phyloP scores from a whole-genome alignment of 1,284 basidiomycete species.

The Sanguinoderma infundibulare region DNA sequence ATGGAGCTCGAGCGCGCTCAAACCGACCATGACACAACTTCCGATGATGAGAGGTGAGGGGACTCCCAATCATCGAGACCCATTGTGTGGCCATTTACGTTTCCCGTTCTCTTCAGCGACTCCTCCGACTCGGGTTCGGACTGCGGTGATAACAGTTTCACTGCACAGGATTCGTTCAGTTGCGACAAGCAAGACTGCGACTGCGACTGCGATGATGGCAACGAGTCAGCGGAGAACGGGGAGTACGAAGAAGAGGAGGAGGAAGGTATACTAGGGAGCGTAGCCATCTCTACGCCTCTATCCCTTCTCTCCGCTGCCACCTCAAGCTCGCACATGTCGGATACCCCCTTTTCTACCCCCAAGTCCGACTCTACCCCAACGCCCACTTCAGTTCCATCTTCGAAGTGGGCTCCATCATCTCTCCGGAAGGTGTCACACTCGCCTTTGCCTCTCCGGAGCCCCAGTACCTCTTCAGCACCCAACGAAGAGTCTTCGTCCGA shows the following conservation, averaged over 20 bases:
- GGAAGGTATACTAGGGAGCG: not conserved
- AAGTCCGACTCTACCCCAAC: not conserved
- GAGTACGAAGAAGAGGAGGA: not conserved
- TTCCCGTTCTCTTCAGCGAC: not conserved
- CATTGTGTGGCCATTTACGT: not conserved
- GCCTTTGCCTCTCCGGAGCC: not conserved
- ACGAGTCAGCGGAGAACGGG: not conserved
- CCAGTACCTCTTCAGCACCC: not conserved
- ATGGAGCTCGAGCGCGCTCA: not conserved
- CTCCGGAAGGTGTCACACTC: no score
- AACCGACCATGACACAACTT: not conserved
- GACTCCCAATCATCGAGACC: not conserved
- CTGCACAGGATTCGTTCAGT: no score
- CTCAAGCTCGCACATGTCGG: not conserved
- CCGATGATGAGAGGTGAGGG: not conserved
- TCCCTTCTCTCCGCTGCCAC: not conserved
- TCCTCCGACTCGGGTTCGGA: not conserved
- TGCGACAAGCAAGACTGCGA: not conserved
- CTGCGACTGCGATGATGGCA: not conserved
- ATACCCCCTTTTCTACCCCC: not conserved
- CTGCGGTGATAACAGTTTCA: not conserved
- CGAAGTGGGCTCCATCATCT: not conserved
- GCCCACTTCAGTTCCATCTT: not conserved
- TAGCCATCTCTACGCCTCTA: not conserved
- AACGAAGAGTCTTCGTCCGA: not conserved